phyloP scores from a whole-genome alignment of 495 filamentous ascomycete species.

The Pyronema omphalodes region DNA sequence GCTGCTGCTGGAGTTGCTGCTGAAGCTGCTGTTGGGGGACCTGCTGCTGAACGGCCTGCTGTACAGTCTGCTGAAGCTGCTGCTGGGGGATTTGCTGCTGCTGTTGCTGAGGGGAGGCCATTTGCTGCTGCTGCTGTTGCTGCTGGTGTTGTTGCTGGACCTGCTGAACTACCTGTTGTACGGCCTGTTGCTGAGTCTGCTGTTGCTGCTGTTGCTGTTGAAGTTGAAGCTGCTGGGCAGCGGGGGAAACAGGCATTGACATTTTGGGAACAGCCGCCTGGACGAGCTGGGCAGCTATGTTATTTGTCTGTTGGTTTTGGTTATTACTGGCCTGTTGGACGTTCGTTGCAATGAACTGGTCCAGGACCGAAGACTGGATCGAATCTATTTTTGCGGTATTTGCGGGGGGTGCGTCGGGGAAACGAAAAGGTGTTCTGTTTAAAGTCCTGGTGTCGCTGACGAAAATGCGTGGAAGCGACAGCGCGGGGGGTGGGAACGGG shows the following conservation, averaged over 20 bases:
- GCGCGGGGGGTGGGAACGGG: neutral
- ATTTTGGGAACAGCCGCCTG: slow-evolving; percentile 16
- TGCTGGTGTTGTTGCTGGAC: slow-evolving; percentile 9
- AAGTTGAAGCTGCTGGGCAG: slow-evolving; percentile 14
- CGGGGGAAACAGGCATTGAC: slow-evolving; percentile 20
- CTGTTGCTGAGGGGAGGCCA: neutral
- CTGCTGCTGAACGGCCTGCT: no score
- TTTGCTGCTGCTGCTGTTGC: slow-evolving; percentile 6
- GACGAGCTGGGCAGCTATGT: slow-evolving; percentile 6
- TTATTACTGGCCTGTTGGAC: slow-evolving; percentile 7
- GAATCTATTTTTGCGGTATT: slow-evolving; percentile 21
- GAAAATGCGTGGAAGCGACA: neutral
- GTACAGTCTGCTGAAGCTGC: slow-evolving; percentile 2
- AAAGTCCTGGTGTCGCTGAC: neutral
- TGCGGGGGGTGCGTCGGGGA: slow-evolving; percentile 6
- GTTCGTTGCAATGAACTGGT: slow-evolving; percentile 20
- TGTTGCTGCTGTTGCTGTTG: slow-evolving; percentile 11
- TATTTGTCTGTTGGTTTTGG: slow-evolving; percentile 1
- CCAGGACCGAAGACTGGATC: slow-evolving; percentile 19
- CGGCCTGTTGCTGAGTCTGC: slow-evolving; percentile 5
- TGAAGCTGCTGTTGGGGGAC: slow-evolving; percentile 11
- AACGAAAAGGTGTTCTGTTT: neutral
- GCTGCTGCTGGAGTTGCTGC: neutral
- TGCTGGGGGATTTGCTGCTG: neutral
- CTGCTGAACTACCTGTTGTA: neutral